Base-by-base conservation (phyloP, 768 basidiomycete genomes). In the Exidia glandulosa region DNA sequence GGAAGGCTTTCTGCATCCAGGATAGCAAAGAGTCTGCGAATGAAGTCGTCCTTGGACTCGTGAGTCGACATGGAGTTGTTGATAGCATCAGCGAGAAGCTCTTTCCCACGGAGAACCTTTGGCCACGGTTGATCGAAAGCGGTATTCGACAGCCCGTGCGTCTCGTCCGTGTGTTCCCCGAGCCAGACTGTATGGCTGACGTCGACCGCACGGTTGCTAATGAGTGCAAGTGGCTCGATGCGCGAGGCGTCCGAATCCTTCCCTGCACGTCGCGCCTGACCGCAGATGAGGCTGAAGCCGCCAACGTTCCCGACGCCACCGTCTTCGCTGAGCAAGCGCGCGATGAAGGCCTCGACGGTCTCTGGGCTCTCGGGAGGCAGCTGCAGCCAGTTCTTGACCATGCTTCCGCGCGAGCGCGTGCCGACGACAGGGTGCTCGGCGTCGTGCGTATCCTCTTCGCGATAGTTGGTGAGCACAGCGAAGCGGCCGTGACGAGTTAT, bases 401-500 rank as follows among this genome's bases (percentile, higher is more conserved):
- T 45, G 41, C 41, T 45, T 14, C 41, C 41, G 9, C 41, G 41
- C 19, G 41, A 45, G 41, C 41, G 41, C 41, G 41, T 45, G 12
- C 41, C 41, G 41, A 23, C 41, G 9, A 45, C 41, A 3, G 41
- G 41, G 19, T 45, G 41, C 41, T 14, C 41, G 41, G 41, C 41
- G 41, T 45, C 41, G 19, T 10, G 10, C 10, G 23, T 23, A 3
- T 45, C 19, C 19, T 45, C 41, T 23, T 45, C 41, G 41, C 41
- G 41, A 23, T 45, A 45, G 41, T 45, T 59, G n/a, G 34, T 25
- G 34, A 66, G 58, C 33, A 66, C 33, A 14, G 62, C 65, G 23
- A 66, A 37, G 19, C 60, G 61, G 13, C 65, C 65, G n/a, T 56
- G 50, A 13, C 59, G 55, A 30, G 48, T 64, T 32, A 66, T 60